Evolutionary conservation across 345 rosid genomes (phyloP), one percentile per base, ranked within the genome.

Genomic region (Pistacia atlantica): DNA sequence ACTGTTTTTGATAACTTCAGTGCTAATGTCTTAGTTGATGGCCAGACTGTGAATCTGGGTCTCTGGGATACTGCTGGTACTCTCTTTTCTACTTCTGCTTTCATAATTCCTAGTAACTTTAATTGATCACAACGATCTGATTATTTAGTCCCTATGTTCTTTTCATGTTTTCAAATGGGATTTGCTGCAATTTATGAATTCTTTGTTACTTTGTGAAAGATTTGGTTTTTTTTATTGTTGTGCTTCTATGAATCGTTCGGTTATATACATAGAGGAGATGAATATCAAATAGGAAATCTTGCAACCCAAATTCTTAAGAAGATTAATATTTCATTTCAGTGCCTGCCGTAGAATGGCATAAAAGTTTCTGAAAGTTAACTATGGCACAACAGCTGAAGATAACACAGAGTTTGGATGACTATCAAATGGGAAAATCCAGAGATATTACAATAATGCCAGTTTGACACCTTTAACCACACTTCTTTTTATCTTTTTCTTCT

Each of bases 61-160:
- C 84, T 94, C 45, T 94, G 98, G 98, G 97, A 94, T 75, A 94
- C 98, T 76, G 98, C 98, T 42, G 98, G 98, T 94, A 83, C 77
- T 79, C 46, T 65, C 72, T 56, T 55, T 35, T 54, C 75, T 77
- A 48, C 69, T 63, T 57, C 78, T 69, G 33, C 14, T 64, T 71
- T 60, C 57, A 52, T 56, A 16, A 14, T 51, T 51, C 55, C 55
- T 3, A 51, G 2, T 17, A 20, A 8, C 42, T 22, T 72, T 42
- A 28, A 25, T 61, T 70, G 38, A 28, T 28, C 46, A 7, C 1
- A 42, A 5, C 8, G 5, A 5, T 42, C 52, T 20, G 17, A 57
- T 42, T 11, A 45, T 1, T 48, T 16, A 55, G 8, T 42, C 45
- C 11, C 55, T n/a, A 3, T 57, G 46, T 68, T 71, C 22, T 20